Base-by-base conservation (phyloP, 345 rosid genomes). In the Clausena lansium region DNA sequence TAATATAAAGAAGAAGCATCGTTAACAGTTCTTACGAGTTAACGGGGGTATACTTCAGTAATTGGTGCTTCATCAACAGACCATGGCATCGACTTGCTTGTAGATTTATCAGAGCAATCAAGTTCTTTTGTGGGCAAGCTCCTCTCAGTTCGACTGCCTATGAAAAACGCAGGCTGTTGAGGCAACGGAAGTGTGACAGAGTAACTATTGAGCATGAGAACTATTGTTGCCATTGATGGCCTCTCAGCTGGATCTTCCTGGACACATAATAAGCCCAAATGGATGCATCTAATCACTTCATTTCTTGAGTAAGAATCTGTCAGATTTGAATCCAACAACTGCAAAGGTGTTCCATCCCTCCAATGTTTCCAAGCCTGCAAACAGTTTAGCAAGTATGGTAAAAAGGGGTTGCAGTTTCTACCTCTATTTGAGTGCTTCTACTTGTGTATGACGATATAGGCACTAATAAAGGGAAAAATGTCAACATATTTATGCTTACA, bases 41-140 rank as follows among this genome's bases (percentile, higher is more conserved):
- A 88, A 5, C 89, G 87, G 45, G 91, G 89, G 69, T 77, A 38
- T 32, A 86, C 78, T 6, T 78, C 76, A 4, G 88, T 84, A 62
- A 88, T 76, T 17, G 89, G 75, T 33, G 66, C 75, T 24, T 79
- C 83, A 41, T 87, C 87, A 6, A 76, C 83, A 39, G 90, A 78
- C 59, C 25, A 63, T 39, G 82, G 69, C 27, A 47, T 32, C 2
- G 85, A 75, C 39, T 75, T 81, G n/a, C 20, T 81, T 0, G 70
- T 54, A 39, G 87, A 78, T 24, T 77, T 61, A 25, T 81, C 30
- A 0, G 20, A 65, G 14, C 0, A 20, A 13, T 32, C 67, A 10
- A 74, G 25, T 22, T 55, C 80, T 58, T 24, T 85, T 19, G 14
- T 45, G 0, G 13, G 33, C 58, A 41, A 33, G 36, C 0, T 45